Evolutionary conservation across 2,329 filamentous ascomycete genomes (phyloP).

Genomic region (Colletotrichum destructivum): DNA sequence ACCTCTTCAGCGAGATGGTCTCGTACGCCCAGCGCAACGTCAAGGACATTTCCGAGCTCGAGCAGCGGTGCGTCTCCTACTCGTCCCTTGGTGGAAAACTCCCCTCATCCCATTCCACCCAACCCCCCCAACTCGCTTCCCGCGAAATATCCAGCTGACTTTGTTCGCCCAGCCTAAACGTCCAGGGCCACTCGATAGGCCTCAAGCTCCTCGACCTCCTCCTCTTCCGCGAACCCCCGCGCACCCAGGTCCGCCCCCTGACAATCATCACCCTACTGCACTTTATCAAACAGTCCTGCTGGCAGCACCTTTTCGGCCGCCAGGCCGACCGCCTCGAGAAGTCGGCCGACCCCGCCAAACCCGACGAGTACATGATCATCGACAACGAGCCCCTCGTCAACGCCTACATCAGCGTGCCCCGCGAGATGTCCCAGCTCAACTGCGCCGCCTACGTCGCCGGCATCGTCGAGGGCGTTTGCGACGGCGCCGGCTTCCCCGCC

Average conservation of each 20-base stretch:
- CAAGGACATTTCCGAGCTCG: slow-evolving; percentile 92
- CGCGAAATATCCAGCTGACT: slow-evolving; percentile 5
- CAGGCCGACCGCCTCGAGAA: slow-evolving; percentile 95
- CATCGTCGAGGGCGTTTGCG: slow-evolving; percentile 95
- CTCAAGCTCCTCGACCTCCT: slow-evolving; percentile 95
- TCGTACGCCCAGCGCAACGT: slow-evolving; percentile 92
- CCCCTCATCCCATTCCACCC: not conserved
- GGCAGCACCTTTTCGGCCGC: slow-evolving; percentile 91
- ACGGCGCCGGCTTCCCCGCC: slow-evolving; percentile 90
- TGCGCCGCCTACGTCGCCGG: slow-evolving; percentile 96
- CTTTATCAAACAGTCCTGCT: slow-evolving; percentile 93
- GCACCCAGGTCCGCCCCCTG: slow-evolving; percentile 83
- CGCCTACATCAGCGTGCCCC: slow-evolving; percentile 91
- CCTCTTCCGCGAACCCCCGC: slow-evolving; percentile 83
- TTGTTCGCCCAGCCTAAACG: slow-evolving; percentile 77
- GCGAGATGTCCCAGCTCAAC: slow-evolving; percentile 96
- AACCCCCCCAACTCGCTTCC: slow-evolving; percentile 19
- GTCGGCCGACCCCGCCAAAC: slow-evolving; percentile 83
- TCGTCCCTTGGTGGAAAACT: slow-evolving; percentile 5
- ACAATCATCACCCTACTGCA: slow-evolving; percentile 93
- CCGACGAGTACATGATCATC: slow-evolving; percentile 98
- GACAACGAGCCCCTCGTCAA: slow-evolving; percentile 98
- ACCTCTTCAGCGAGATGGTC: slow-evolving; percentile 97
- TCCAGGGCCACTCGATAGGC: slow-evolving; percentile 93
- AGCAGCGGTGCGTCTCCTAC: slow-evolving; percentile 77